These are phyloP conservation scores for Albugo candida DNA, from an alignment of 352 stramenopile species.

Conservation along the genomic window DNA sequence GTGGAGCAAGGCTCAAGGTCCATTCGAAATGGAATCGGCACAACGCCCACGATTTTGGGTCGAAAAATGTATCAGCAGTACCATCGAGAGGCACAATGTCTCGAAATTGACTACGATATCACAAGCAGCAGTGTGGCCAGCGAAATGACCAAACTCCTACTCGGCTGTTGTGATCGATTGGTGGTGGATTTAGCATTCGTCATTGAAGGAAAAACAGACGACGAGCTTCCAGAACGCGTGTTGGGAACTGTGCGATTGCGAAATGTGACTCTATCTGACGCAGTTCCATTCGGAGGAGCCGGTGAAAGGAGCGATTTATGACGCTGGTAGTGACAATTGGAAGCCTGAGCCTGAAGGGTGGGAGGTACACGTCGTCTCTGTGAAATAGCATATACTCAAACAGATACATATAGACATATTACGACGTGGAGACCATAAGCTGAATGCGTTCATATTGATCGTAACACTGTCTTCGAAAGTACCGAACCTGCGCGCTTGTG, in stretches of 20 bases:
- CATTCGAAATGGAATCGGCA: constrained; percentile 71
- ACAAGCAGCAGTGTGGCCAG: constrained; percentile 48
- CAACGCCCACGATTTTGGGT: constrained; percentile 77
- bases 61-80: constrained; percentile 79
- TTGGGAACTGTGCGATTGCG: constrained; percentile 40
- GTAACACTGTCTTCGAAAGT: no score
- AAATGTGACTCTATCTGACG: no score
- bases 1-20: constrained; percentile 81
- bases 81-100: constrained; percentile 35
- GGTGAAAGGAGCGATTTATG: no score
- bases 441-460: no score
- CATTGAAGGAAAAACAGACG: constrained; percentile 40
- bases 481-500: no score
- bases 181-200: constrained; percentile 73
- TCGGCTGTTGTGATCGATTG: constrained; percentile 40
- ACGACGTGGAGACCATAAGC: no score
- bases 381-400: no score
- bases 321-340: no score
- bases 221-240: constrained; percentile 59
- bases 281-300: no score
- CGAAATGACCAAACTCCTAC: constrained; percentile 44
- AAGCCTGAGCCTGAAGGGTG: no score
- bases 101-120: constrained; percentile 70
- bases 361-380: no score
- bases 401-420: no score